Percentiles rank a stretch among this genome's conserved stretches.
phyloP scores from a whole-genome alignment of 2,329 filamentous ascomycete genomes.

The Trichoderma lentiforme region DNA sequence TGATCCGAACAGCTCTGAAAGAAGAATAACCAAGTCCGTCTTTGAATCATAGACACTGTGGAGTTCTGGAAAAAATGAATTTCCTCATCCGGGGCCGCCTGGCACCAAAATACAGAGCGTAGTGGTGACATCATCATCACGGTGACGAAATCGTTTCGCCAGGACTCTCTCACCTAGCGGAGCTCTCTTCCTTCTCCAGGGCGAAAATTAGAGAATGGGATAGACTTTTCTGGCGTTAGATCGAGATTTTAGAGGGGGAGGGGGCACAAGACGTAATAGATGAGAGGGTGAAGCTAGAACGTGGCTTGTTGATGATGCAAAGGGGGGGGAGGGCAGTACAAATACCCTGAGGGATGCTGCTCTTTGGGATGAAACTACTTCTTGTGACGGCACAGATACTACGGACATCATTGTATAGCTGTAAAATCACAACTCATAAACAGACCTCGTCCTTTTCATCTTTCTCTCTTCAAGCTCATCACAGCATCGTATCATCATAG shows the following conservation, averaged over 20 bases:
- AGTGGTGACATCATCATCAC: constrained; percentile 19
- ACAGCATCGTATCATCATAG: background rate
- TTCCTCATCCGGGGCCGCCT: constrained; percentile 5
- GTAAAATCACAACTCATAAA: background rate
- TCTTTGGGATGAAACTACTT: background rate
- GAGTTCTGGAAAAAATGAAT: constrained; percentile 11
- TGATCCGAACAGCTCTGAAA: background rate
- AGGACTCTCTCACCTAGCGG: background rate
- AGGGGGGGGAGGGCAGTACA: constrained; percentile 15
- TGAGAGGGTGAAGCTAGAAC: background rate
- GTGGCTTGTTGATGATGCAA: background rate
- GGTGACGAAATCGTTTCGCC: constrained; percentile 15
- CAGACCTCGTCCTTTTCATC: background rate
- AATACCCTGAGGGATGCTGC: constrained; percentile 6
- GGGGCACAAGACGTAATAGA: constrained; percentile 13
- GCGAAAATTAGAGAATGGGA: background rate
- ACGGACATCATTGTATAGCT: background rate
- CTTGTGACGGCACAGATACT: background rate
- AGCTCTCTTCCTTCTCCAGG: background rate
- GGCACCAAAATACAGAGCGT: background rate
- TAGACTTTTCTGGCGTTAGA: background rate
- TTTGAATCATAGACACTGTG: background rate
- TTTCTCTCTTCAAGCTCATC: background rate
- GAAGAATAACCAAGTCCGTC: background rate
- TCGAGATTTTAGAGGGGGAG: background rate